Evolutionary conservation across 768 basidiomycete genomes (phyloP), one percentile per base, ranked within the genome.

Genomic region (Rhizopogon rudus): DNA sequence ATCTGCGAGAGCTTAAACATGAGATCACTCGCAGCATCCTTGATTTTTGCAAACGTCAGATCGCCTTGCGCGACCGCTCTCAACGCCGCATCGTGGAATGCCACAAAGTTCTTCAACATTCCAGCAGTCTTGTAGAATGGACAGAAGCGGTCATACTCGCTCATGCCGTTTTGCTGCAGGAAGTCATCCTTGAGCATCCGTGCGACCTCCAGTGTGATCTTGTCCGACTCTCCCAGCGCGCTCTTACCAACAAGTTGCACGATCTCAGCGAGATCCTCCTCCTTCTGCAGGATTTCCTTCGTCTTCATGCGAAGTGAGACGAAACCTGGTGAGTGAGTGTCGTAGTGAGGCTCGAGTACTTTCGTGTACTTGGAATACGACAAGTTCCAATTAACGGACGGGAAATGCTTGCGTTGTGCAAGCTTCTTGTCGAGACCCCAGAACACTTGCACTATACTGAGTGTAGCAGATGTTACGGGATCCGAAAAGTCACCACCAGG

Each of bases 391-490:
- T 99, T 98, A 71, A 99, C 96, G n/a, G 95, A 97, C 1, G 97
- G 97, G 81, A 99, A 99, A 70, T 99, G 95, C 72, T 99, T 98
- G 59, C 96, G 83, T 70, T 98, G 97, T 3, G 97, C 97, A 56
- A 98, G 85, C 69, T 96, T 94, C 85, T 99, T 99, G 76, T 98
- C 97, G 28, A 99, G 83, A 71, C 97, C 97, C 97, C 97, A 99
- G 83, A 99, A 99, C 61, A 98, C 97, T 67, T 98, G 97, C 9
- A 99, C 97, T 67, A 99, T 99, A 77, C 94, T 85, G 54, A 99
- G 88, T 3, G 97, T 99, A 37, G 97, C 92, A 44, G 94, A 87
- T 7, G 96, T 98, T 57, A 99, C 97, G 37, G 97, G 97, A 72
- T 99, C 97, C 10, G 97, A 97, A 75, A 98, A 98, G 68, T 99